Evolutionary conservation across 2,329 filamentous ascomycete species (phyloP).

Genomic region (Trichoderma sp.): DNA sequence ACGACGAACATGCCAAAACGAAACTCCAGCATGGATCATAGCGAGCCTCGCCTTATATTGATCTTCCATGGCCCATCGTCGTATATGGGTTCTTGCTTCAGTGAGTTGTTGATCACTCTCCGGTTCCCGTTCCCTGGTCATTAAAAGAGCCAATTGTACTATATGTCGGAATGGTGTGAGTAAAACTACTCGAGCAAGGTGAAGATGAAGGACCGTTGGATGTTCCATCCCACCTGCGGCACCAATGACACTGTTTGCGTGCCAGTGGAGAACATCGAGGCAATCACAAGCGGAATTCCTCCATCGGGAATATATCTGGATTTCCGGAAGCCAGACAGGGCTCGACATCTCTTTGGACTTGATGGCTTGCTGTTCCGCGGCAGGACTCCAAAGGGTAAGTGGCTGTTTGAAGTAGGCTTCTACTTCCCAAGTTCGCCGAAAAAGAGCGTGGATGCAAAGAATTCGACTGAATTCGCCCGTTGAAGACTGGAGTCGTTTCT

Average conservation of each 20-base stretch:
- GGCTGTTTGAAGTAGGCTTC: not conserved
- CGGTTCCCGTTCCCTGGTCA: too few relatives aligned
- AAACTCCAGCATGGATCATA: not conserved
- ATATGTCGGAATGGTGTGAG: not conserved
- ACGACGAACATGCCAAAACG: not conserved
- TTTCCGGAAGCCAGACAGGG: not conserved
- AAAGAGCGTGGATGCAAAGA: not conserved
- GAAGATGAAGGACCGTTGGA: not conserved
- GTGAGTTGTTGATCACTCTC: not conserved
- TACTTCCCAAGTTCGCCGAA: not conserved
- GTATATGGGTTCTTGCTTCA: not conserved
- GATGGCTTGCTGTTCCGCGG: not conserved
- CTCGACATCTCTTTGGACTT: too few relatives aligned
- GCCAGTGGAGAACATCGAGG: not conserved
- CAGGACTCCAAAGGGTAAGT: not conserved
- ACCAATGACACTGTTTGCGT: not conserved
- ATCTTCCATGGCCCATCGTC: not conserved
- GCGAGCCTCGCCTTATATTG: not conserved
- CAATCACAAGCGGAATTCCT: not conserved
- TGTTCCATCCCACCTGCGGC: not conserved
- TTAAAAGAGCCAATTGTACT: not conserved
- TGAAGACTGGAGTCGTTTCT: not conserved
- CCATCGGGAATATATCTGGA: not conserved
- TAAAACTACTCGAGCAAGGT: not conserved
- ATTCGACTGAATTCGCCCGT: not conserved